Evolutionary conservation across 108 stramenopile species (phyloP), one percentile per base, ranked within the genome.

Genomic region (Mayamaea pseudoterrestris): DNA sequence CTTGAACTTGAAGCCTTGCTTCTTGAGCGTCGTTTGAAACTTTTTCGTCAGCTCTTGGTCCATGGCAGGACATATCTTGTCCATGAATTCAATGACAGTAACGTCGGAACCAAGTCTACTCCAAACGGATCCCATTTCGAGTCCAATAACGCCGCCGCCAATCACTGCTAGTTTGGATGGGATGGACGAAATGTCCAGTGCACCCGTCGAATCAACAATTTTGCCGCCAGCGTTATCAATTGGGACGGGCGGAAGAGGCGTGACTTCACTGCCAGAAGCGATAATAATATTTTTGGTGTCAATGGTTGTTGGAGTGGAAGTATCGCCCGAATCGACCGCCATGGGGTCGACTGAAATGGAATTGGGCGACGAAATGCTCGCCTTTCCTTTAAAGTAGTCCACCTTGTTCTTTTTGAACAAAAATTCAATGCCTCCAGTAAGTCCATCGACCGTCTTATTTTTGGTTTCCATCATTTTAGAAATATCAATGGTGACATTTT

Each of bases 91-190:
- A 59, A 99, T 83, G 5, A 97, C 95, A 13, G 94, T 96, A 0
- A 99, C 96, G 55, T 99, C 63, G 14, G 95, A 18, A 35, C 97
- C 96, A 14, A 99, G 75, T 47, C 97, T 86, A 52, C 66, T 58
- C 98, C 98, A 99, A 2, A 99, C 98, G 29, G 91, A 93, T 53
- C 96, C 98, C 98, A 99, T 99, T 69, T 99, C 98, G 37, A 99
- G 66, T 41, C 98, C 98, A 64, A 99, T 99, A 30, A 96, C 95
- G 18, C 98, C 98, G 17, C 95, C 98, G 22, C 98, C 96, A 50
- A 99, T 69, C 7, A 99, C 95, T 17, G 92, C 93, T 80, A 99
- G 77, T 22, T 50, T 85, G 63, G 76, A 65, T 22, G 98, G 98
- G 40, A 99, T 78, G 41, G 55, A 57, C 25, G 41, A 25, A 37